A percentile compares a stretch with the other conserved stretches of the same genome.
Evolutionary conservation across 2,329 filamentous ascomycete genomes (phyloP).

Genomic region (Meredithiella fracta): DNA sequence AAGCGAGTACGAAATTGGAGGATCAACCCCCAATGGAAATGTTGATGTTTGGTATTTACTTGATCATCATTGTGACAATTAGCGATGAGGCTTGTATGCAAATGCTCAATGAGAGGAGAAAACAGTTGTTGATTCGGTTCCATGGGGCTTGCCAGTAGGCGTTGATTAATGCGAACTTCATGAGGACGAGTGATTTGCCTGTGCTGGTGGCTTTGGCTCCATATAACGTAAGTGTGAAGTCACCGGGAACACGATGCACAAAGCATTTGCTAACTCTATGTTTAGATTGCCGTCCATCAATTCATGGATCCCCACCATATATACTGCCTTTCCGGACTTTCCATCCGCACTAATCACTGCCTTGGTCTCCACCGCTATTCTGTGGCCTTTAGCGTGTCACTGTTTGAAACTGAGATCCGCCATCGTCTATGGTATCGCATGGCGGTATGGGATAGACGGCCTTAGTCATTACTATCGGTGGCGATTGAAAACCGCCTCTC

Average conservation of each 20-base stretch:
- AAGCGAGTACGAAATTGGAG: conserved; percentile 38
- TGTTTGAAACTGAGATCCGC: conserved; percentile 53
- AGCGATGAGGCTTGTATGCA: conserved; percentile 37
- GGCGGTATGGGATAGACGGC: conserved; percentile 49
- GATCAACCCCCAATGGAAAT: conserved; percentile 37
- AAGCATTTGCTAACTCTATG: neutral
- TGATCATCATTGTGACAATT: conserved; percentile 41
- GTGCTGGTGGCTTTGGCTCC: conserved; percentile 52
- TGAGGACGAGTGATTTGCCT: conserved; percentile 47
- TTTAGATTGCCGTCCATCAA: conserved; percentile 30
- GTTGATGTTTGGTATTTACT: conserved; percentile 51
- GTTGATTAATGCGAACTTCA: conserved; percentile 48
- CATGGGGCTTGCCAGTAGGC: conserved; percentile 46
- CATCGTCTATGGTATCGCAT: conserved; percentile 60
- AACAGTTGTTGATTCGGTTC: conserved; percentile 34
- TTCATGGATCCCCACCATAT: conserved; percentile 39
- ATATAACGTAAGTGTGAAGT: conserved; percentile 39
- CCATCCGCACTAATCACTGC: conserved; percentile 49
- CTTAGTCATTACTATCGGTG: conserved; percentile 39
- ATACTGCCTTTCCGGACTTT: conserved; percentile 41
- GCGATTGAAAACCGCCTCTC: conserved; percentile 39
- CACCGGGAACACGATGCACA: too few species aligned
- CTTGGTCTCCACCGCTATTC: conserved; percentile 53
- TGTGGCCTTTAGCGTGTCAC: conserved; percentile 31
- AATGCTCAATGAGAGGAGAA: conserved; percentile 37